phyloP scores from a whole-genome alignment of 78 protist genomes.

The Dictyostelium purpureum region DNA sequence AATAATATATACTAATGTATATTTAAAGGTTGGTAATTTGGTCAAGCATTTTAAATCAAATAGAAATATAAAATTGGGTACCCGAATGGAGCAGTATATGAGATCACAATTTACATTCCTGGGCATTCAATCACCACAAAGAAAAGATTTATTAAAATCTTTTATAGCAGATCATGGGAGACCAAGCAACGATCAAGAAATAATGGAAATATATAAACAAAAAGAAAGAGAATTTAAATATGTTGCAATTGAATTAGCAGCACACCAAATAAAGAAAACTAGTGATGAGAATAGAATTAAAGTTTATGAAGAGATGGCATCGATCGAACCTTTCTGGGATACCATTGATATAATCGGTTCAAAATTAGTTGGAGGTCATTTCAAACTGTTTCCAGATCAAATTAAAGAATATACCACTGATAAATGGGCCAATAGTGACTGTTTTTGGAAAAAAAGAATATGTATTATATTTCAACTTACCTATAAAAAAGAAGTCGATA shows the following conservation, averaged over 20 bases:
- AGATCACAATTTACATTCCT: conserved; percentile 30
- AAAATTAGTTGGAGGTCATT: conserved; percentile 27
- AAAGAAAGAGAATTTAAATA: conserved; percentile 45
- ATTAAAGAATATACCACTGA: background rate
- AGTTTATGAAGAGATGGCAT: background rate
- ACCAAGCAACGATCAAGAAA: background rate
- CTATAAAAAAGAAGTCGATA: conserved; percentile 29
- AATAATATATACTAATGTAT: background rate
- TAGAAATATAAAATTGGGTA: background rate
- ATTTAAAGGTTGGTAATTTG: background rate
- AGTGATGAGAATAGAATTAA: background rate
- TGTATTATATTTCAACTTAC: conserved; percentile 35
- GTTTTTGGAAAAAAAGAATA: conserved; percentile 15
- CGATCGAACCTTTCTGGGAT: conserved; percentile 43
- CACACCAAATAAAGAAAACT: background rate
- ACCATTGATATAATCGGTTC: conserved; percentile 32
- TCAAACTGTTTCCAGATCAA: background rate
- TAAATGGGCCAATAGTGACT: conserved; percentile 1
- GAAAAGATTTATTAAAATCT: background rate
- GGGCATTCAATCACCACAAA: conserved; percentile 13
- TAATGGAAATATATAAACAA: conserved; percentile 2
- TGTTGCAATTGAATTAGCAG: conserved; percentile 27
- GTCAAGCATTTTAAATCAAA: background rate
- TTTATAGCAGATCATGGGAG: background rate
- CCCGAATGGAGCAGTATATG: conserved; percentile 34